Base-by-base conservation (phyloP, 1,284 basidiomycete species). In the Ceratobasidium sp. region DNA sequence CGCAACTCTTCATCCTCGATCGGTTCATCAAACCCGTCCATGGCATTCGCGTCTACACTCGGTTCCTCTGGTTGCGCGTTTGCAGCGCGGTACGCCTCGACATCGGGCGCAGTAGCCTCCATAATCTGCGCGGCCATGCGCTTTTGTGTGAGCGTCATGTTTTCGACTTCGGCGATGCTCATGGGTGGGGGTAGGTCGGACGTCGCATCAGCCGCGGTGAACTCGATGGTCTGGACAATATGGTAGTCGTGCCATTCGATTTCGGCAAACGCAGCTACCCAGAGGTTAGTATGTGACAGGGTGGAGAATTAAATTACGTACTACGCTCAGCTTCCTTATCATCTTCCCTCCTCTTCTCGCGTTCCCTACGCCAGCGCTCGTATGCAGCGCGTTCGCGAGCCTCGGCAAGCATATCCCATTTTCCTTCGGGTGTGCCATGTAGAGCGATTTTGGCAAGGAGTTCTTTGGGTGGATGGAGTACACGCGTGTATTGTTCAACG, bases 221-320 rank as follows among this genome's bases (percentile, higher is more conserved):
- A 98, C 82, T 99, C 98, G 78, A 99, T 98, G 24, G 97, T 99
- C 81, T 98, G 95, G 19, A 98, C 98, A 75, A 98, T 95, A 66
- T 96, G 95, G 84, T 98, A 99, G 83, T 99, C 98, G 80, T 99
- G 95, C 98, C 98, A 99, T 81, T 99, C 98, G 80, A 99, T 98
- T 81, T 96, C 94, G 61, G 95, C 93, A 80, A 98, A 96, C 9
- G 95, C 95, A 81, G 89, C 92, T 94, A n/a, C 29, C 14, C 2
- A 76, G 2, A 77, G 69, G 74, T 74, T 49, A 74, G 62, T 63
- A 58, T 27, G 24, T 61, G 37, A 7, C 19, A 46, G 24, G 27
- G 8, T 56, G 48, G 29, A 19, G 58, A 29, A 56, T n/a, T 37
- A 6, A 56, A 27, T 43, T 22, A 87, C 92, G 79, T 80, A 90